phyloP scores from a whole-genome alignment of 768 basidiomycete species.

The Amanita pseudoporphyria region DNA sequence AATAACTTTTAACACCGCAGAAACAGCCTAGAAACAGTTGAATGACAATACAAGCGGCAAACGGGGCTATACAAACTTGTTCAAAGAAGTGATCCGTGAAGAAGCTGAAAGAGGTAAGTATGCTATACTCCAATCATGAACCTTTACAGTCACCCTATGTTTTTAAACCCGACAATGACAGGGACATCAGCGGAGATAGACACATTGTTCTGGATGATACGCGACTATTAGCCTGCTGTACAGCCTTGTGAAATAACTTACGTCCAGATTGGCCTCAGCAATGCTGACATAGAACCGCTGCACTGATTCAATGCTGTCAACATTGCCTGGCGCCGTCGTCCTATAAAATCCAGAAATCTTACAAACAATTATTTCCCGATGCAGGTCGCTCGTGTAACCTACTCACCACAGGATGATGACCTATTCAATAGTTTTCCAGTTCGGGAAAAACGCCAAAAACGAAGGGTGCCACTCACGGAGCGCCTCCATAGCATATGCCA shows the following conservation, averaged over 20 bases:
- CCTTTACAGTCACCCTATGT: constrained; percentile 16
- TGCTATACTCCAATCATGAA: neutral
- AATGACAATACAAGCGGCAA: neutral
- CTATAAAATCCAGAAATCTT: constrained; percentile 34
- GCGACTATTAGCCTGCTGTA: constrained; percentile 12
- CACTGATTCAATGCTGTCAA: constrained; percentile 18
- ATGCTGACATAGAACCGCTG: constrained; percentile 27
- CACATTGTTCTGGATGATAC: constrained; percentile 17
- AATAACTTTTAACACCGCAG: constrained; percentile 33
- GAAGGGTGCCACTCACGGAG: constrained; percentile 24
- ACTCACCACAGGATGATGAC: constrained; percentile 24
- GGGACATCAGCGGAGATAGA: constrained; percentile 10
- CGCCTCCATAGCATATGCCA: constrained; percentile 37
- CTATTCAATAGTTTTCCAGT: constrained; percentile 11
- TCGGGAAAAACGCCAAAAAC: neutral
- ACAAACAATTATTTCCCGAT: constrained; percentile 1
- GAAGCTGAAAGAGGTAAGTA: constrained; percentile 5
- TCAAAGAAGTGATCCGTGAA: constrained; percentile 3
- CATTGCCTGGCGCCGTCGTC: constrained; percentile 20
- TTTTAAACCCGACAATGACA: constrained; percentile 23
- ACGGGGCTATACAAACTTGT: neutral
- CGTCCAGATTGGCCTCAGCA: constrained; percentile 29
- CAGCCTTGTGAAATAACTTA: constrained; percentile 15
- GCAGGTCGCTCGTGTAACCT: neutral
- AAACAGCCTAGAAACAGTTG: constrained; percentile 26